Evolutionary conservation across 495 filamentous ascomycete species (phyloP).

Genomic region (Lasiosphaeriaceae sp.): DNA sequence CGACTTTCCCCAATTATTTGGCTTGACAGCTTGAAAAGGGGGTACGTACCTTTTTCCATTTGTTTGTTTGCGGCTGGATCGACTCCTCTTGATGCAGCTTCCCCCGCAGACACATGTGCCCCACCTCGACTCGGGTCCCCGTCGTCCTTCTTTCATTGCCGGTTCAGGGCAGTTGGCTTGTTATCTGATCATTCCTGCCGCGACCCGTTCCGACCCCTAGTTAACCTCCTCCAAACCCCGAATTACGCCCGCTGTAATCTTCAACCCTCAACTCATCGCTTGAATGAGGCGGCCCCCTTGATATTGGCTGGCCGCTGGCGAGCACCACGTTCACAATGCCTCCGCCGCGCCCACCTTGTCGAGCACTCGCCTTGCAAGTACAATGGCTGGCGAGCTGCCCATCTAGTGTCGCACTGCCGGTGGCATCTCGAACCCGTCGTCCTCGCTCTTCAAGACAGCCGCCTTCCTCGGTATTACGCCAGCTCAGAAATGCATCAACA

Average conservation of each 20-base stretch:
- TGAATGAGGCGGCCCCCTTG: conserved; percentile 24
- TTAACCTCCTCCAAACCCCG: neutral
- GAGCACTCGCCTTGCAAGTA: conserved; percentile 6
- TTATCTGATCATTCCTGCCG: neutral
- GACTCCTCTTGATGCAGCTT: too few relatives aligned
- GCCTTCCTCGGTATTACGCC: conserved; percentile 1
- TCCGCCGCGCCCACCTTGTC: conserved; percentile 15
- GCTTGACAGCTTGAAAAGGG: too few relatives aligned
- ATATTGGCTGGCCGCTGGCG: conserved; percentile 22
- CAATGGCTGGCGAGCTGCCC: neutral
- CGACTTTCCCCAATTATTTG: too few relatives aligned
- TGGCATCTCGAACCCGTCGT: neutral
- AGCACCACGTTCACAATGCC: conserved; percentile 17
- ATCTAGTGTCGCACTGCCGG: neutral
- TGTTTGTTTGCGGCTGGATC: too few relatives aligned
- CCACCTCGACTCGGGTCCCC: neutral
- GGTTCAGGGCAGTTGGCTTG: too few relatives aligned
- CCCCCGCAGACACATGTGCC: too few relatives aligned
- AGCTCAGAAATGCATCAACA: conserved; percentile 16
- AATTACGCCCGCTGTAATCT: neutral
- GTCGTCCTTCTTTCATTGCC: too few relatives aligned
- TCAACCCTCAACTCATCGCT: conserved; percentile 2
- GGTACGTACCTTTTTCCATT: too few relatives aligned
- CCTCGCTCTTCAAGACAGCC: neutral
- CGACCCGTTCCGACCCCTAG: neutral